Conservation (phyloP, 2,329 filamentous ascomycete species). For the Claviceps sp. region DNA sequence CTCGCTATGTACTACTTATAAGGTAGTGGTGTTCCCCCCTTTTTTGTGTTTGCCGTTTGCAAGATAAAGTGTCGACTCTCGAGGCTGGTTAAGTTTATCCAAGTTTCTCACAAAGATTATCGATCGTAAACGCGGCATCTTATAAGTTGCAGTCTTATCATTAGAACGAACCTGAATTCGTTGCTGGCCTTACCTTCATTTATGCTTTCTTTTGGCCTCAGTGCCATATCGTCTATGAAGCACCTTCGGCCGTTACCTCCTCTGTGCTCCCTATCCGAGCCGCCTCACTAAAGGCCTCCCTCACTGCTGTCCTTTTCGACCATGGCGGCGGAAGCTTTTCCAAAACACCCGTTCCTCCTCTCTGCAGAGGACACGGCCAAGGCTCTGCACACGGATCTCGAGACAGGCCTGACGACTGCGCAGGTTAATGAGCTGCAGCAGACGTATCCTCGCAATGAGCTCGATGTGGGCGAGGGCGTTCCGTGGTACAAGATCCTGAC, state of each 20-base stretch:
- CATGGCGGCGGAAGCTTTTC: constrained; percentile 28
- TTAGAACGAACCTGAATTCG: too few relatives aligned
- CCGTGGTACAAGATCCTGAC: constrained; percentile 59
- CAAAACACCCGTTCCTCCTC: constrained; percentile 48
- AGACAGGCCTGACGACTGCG: constrained; percentile 49
- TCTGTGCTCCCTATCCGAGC: constrained; percentile 8
- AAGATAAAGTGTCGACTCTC: not conserved
- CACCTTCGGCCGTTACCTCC: constrained; percentile 4
- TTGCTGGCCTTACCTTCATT: too few relatives aligned
- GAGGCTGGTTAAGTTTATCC: too few relatives aligned
- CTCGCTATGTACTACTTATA: constrained; percentile 5
- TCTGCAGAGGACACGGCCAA: constrained; percentile 47
- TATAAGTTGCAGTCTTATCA: too few relatives aligned
- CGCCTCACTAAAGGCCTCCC: constrained; percentile 1
- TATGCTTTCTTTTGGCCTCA: too few relatives aligned
- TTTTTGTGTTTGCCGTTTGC: not conserved
- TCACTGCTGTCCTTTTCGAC: constrained; percentile 6
- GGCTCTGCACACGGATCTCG: constrained; percentile 48
- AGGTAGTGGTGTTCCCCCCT: not conserved
- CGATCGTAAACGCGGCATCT: too few relatives aligned
- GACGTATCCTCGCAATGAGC: constrained; percentile 53
- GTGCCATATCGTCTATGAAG: constrained; percentile 11
- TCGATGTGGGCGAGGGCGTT: constrained; percentile 54
- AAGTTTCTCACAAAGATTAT: too few relatives aligned
- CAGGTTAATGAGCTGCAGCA: constrained; percentile 46